Evolutionary conservation across 192 early-diverging fungal species (phyloP), one percentile per base, ranked within the genome.

Genomic region (Gamsiella multidivaricata): DNA sequence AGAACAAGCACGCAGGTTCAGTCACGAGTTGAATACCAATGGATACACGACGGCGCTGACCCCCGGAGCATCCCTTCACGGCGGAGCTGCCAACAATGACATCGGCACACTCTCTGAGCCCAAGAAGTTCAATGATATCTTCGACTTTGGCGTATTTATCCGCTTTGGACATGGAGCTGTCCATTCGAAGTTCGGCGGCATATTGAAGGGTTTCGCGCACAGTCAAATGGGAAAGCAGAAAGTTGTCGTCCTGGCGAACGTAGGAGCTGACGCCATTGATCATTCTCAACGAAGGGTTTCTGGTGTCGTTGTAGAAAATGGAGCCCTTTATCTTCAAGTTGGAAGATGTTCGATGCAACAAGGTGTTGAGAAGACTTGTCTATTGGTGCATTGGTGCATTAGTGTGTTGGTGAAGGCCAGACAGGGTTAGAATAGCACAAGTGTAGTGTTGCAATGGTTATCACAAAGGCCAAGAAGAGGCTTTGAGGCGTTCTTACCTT

Each of bases 161-260:
- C 2, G 41, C 47, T 42, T 53, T 68, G 12, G 74, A 34, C 22
- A 78, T 53, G 9, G 41, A 42, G 31, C 23, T 50, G 26, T 78
- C 65, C 54, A 96, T 85, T 14, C 90, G 84, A 60, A 96, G 82
- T 33, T 82, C 84, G 22, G 95, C 93, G 8, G 92, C 88, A 60
- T 94, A 95, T 39, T 84, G 54, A 28, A 96, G 78, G 0, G 89
- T 93, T 78, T 96, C 93, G 23, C 89, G 82, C 5, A 96, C 94
- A 12, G 93, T 95, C 69, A 96, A 79, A 34, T 88, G 79, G 52
- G 84, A 84, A 56, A 78, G 60, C 49, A 78, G 59, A 29, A 64
- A 78, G 41, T 69, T 78, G 42, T 78, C 74, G 32, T 78, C 74
- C 53, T 78, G 74, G 23, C 74, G 74, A 46, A 78, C 74, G 31